phyloP scores from a whole-genome alignment of 805 yeast species.

The Ogataea angusta region DNA sequence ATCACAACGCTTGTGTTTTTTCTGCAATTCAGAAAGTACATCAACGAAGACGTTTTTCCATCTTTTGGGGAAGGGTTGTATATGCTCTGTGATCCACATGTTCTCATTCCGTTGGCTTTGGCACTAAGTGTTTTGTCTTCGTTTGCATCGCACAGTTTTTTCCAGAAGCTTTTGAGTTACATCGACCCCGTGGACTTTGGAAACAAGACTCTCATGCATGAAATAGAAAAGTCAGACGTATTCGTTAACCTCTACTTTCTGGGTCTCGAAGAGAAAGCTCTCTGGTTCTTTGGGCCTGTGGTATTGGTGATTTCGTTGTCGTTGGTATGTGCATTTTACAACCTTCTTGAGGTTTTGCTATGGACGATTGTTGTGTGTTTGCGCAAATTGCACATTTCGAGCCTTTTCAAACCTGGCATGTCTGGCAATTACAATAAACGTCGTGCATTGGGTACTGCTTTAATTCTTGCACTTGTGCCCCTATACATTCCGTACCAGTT shows the following conservation, averaged over 20 bases:
- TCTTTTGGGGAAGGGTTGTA: slow-evolving; percentile 46
- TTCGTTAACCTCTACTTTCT: slow-evolving; percentile 57
- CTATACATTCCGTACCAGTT: slow-evolving; percentile 78
- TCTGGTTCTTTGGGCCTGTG: slow-evolving; percentile 59
- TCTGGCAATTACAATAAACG: slow-evolving; percentile 17
- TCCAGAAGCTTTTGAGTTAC: slow-evolving; percentile 39
- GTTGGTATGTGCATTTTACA: slow-evolving; percentile 39
- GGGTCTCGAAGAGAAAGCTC: slow-evolving; percentile 57
- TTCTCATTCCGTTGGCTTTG: slow-evolving; percentile 25
- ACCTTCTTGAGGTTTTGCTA: slow-evolving; percentile 27
- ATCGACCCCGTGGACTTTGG: slow-evolving; percentile 55
- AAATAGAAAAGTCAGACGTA: slow-evolving; percentile 35
- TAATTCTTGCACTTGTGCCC: slow-evolving; percentile 46
- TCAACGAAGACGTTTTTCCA: slow-evolving; percentile 38
- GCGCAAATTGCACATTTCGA: slow-evolving; percentile 11
- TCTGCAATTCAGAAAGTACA: slow-evolving; percentile 51
- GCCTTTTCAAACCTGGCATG: slow-evolving; percentile 2
- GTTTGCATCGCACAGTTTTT: slow-evolving; percentile 31
- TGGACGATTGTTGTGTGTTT: slow-evolving; percentile 23
- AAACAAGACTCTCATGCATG: slow-evolving; percentile 41
- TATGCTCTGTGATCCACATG: slow-evolving; percentile 31
- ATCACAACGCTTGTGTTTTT: slow-evolving; percentile 49
- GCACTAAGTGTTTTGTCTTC: slow-evolving; percentile 39
- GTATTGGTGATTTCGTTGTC: slow-evolving; percentile 46
- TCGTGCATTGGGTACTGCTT: slow-evolving; percentile 34